These are phyloP conservation scores for Aaosphaeria pasadenensis DNA, from an alignment of 2,329 filamentous ascomycete species.

Conservation along the genomic window DNA sequence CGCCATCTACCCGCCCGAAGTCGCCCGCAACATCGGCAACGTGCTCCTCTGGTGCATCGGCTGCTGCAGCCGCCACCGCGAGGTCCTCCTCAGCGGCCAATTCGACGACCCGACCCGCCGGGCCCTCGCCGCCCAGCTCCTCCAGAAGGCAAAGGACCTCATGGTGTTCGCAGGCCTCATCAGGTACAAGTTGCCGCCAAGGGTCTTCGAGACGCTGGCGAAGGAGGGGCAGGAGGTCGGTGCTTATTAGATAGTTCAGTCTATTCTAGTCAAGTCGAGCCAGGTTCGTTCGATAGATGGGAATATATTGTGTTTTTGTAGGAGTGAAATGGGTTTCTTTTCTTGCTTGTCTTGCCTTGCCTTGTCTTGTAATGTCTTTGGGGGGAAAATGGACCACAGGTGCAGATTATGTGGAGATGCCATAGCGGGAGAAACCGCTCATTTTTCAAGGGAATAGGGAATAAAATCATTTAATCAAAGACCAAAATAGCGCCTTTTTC, in stretches of 20 bases:
- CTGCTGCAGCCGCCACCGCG: constrained; percentile 74
- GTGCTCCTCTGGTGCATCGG: constrained; percentile 91
- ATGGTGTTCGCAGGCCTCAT: constrained; percentile 94
- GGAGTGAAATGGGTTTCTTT: too few relatives aligned
- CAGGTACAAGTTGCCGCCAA: constrained; percentile 81
- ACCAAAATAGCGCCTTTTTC: too few relatives aligned
- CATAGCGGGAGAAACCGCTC: too few relatives aligned
- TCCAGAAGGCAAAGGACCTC: constrained; percentile 80
- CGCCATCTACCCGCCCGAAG: constrained; percentile 70
- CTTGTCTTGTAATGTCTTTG: too few relatives aligned
- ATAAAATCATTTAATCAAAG: too few relatives aligned
- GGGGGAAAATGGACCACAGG: too few relatives aligned
- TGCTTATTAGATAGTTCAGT: constrained; percentile 16
- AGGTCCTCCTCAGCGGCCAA: constrained; percentile 62
- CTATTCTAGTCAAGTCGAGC: too few relatives aligned
- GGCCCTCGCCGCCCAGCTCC: constrained; percentile 62
- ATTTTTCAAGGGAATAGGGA: too few relatives aligned
- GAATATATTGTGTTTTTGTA: too few relatives aligned
- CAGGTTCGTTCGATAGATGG: too few relatives aligned
- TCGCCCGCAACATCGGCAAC: constrained; percentile 86
- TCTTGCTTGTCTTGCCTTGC: too few relatives aligned
- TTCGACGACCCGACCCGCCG: constrained; percentile 65
- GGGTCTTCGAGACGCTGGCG: constrained; percentile 84
- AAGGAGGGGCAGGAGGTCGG: constrained; percentile 58
- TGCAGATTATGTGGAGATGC: too few relatives aligned